Conservation (phyloP, 129 eudicot species). For the Helichrysum umbraculigerum region DNA sequence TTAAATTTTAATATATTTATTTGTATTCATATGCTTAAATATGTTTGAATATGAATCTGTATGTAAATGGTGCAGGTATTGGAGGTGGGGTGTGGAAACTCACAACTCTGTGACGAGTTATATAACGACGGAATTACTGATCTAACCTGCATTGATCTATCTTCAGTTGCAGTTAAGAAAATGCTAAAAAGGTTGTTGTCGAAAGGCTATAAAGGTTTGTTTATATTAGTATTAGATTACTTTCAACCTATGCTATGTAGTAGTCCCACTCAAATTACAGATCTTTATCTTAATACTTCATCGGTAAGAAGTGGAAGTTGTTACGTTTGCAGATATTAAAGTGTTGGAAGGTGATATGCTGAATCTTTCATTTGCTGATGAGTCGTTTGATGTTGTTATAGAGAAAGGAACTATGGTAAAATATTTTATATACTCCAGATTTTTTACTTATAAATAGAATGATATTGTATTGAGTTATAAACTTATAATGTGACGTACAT, state of each 20-base stretch:
- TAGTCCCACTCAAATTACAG: neutral
- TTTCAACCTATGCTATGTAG: neutral
- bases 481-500: neutral
- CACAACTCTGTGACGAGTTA: conserved; percentile 81
- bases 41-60: neutral
- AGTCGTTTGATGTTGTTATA: conserved; percentile 83
- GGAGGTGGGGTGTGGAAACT: conserved; percentile 97
- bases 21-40: no score
- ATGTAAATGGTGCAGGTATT: conserved; percentile 52
- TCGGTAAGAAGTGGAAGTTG: no score
- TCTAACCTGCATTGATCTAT: conserved; percentile 78
- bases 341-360: conserved; percentile 89
- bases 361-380: conserved; percentile 76
- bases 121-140: conserved; percentile 76
- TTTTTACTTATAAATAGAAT: neutral
- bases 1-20: neutral
- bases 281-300: no score
- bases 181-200: conserved; percentile 58
- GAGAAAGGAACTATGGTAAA: conserved; percentile 98
- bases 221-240: neutral
- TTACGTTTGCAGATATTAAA: conserved; percentile 54
- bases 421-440: neutral
- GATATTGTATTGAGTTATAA: conserved; percentile 4
- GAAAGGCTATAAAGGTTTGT: conserved; percentile 72
- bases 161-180: conserved; percentile 81